Evolutionary conservation across 2,329 filamentous ascomycete species (phyloP).

Genomic region (Trichocomaceae sp.): DNA sequence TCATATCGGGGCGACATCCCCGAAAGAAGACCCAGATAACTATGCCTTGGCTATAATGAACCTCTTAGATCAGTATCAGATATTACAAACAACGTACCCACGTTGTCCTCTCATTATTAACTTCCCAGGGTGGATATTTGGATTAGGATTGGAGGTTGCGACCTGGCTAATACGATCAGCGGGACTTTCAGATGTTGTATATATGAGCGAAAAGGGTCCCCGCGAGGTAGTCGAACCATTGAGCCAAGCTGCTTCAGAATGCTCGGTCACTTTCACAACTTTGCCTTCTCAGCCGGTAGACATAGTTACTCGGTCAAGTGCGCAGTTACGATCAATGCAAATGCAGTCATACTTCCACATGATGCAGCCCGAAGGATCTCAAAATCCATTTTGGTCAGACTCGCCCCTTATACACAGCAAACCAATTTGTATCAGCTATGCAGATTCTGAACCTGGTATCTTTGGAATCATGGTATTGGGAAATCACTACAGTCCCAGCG

Average conservation of each 20-base stretch:
- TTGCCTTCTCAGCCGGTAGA: slow-evolving; percentile 43
- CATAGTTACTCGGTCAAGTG: slow-evolving; percentile 42
- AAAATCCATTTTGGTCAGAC: slow-evolving; percentile 39
- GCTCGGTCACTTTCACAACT: slow-evolving; percentile 35
- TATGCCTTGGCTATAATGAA: slow-evolving; percentile 49
- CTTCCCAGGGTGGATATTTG: slow-evolving; percentile 51
- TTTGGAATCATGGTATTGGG: slow-evolving; percentile 48
- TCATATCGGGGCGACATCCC: slow-evolving; percentile 46
- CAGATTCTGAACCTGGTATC: slow-evolving; percentile 39
- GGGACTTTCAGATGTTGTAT: slow-evolving; percentile 47
- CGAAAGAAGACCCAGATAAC: slow-evolving; percentile 53
- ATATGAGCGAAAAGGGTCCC: slow-evolving; percentile 46
- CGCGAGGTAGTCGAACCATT: slow-evolving; percentile 39
- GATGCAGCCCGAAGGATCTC: slow-evolving; percentile 23
- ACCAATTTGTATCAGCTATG: slow-evolving; percentile 48
- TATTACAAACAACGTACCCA: slow-evolving; percentile 34
- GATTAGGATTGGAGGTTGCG: slow-evolving; percentile 45
- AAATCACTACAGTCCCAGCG: slow-evolving; percentile 42
- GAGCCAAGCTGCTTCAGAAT: slow-evolving; percentile 32
- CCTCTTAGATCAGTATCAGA: slow-evolving; percentile 45
- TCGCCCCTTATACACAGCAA: slow-evolving; percentile 40
- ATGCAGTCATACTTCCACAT: slow-evolving; percentile 57
- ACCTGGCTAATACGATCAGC: slow-evolving; percentile 41
- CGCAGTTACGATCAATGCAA: slow-evolving; percentile 52
- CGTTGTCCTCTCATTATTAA: slow-evolving; percentile 51